Evolutionary conservation across 768 basidiomycete species (phyloP), one percentile per base, ranked within the genome.

Genomic region (Leccinum rimulosum): DNA sequence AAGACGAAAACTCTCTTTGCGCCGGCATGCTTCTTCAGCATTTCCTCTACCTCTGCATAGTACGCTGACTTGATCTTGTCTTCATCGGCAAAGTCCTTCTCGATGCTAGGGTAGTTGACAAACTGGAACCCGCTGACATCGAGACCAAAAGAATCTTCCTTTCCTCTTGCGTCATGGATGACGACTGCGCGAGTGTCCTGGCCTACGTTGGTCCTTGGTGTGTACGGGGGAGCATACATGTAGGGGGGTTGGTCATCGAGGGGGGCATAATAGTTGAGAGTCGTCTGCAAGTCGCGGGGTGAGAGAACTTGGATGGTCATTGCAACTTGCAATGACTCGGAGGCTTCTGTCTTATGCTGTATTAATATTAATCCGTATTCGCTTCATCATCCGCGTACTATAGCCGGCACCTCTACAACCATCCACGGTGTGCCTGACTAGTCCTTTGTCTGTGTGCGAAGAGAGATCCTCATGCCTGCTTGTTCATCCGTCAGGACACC

Each of bases 121-220:
- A 74, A 75, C 58, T 75, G 68, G 68, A 81, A 80, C 22, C 79
- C 80, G 7, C 71, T 71, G 38, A 61, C 64, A 55, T 79, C 77
- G 30, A 77, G 67, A 5, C 61, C 58, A 4, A 68, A 60, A 7
- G 56, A 50, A 31, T 61, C 61, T 28, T 73, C 72, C 38, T 70
- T 64, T 12, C 70, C 70, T 40, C 74, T 65, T 2, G 73, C 48
- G 52, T 75, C 68, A 33, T 73, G 68, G 49, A 75, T 64, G 36
- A 66, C 50, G 17, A 27, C 43, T 1, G 56, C 57, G 22, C 48
- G 68, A 11, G 19, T 50, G 52, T 70, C 69, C 31, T 30, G 6
- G 15, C 68, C 68, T 30, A 76, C 30, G 61, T 79, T 77, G 50
- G 61, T 57, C 58, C 25, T 71, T 60, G 51, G 70, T 53, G 57